These are phyloP conservation scores for Dissophora ornata DNA, from an alignment of 192 early-diverging fungal species.

Conservation along the genomic window DNA sequence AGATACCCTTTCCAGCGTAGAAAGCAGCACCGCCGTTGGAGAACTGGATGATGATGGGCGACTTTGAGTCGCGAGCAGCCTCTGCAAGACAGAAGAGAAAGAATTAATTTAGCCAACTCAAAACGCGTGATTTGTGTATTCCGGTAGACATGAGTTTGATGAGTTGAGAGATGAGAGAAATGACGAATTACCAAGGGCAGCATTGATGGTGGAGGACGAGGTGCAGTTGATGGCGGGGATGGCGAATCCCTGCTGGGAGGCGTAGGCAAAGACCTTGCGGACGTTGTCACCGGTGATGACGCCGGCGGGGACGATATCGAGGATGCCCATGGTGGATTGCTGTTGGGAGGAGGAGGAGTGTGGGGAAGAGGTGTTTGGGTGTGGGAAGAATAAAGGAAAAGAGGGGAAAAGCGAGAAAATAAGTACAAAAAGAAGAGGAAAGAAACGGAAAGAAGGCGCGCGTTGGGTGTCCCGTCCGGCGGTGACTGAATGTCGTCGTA, in stretches of 20 bases:
- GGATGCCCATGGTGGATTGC: slow-evolving; percentile 81
- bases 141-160: background rate
- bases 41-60: slow-evolving; percentile 96
- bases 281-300: slow-evolving; percentile 95
- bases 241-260: slow-evolving; percentile 85
- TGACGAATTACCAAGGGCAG: slow-evolving; percentile 68
- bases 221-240: slow-evolving; percentile 99
- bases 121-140: background rate
- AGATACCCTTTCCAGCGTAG: slow-evolving; percentile 93
- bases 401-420: slow-evolving; percentile 1
- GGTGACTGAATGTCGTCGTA: too few species aligned
- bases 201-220: slow-evolving; percentile 91
- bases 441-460: background rate
- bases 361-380: slow-evolving; percentile 2
- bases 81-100: slow-evolving; percentile 54
- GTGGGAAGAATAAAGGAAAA: slow-evolving; percentile 14
- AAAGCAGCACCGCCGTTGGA: slow-evolving; percentile 93
- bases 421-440: slow-evolving; percentile 5
- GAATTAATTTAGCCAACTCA: background rate
- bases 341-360: background rate
- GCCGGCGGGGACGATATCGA: slow-evolving; percentile 88
- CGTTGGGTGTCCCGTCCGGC: too few species aligned
- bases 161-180: background rate
- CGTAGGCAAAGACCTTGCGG: slow-evolving; percentile 82
- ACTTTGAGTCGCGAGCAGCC: slow-evolving; percentile 93